These are phyloP conservation scores for Globisporangium cystogenes DNA, from an alignment of 352 stramenopile genomes.

Conservation along the genomic window DNA sequence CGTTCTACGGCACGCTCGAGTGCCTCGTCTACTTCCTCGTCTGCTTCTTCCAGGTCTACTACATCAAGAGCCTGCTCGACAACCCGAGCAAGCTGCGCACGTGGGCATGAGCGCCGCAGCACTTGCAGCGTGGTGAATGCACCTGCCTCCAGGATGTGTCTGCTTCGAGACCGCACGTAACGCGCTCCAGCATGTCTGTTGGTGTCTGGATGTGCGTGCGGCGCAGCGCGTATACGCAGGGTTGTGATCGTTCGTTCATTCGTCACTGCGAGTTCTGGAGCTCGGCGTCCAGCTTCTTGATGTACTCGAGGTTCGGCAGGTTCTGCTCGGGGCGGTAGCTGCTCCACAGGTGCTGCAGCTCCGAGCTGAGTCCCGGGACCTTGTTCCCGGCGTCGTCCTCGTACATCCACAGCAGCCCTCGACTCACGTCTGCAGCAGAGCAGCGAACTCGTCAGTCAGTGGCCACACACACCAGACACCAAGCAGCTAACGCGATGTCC, in stretches of 20 bases:
- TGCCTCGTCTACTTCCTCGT: slow-evolving; percentile 66
- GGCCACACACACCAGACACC: no score
- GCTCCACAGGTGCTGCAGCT: slow-evolving; percentile 48
- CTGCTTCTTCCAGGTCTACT: slow-evolving; percentile 67
- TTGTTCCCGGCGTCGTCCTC: slow-evolving; percentile 34
- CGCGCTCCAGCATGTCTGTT: no score
- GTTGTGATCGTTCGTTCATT: no score
- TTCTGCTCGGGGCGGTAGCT: slow-evolving; percentile 50
- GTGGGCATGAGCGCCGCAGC: slow-evolving; percentile 25
- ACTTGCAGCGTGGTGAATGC: background rate
- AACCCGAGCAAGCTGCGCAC: slow-evolving; percentile 37
- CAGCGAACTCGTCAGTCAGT: no score
- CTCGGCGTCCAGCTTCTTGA: slow-evolving; percentile 49
- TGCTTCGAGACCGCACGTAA: no score
- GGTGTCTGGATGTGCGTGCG: no score
- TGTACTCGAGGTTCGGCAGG: slow-evolving; percentile 48
- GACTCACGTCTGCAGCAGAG: slow-evolving; percentile 57
- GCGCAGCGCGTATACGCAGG: no score
- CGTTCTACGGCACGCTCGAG: slow-evolving; percentile 69
- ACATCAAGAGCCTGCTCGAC: slow-evolving; percentile 75
- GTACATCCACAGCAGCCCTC: slow-evolving; percentile 61
- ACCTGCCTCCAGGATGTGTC: no score
- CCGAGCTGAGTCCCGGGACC: slow-evolving; percentile 26
- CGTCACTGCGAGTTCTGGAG: slow-evolving; percentile 21
- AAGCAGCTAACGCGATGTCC: slow-evolving; percentile 1